Conservation (phyloP, 73 alveolate species). For the Blepharisma stoltei region DNA sequence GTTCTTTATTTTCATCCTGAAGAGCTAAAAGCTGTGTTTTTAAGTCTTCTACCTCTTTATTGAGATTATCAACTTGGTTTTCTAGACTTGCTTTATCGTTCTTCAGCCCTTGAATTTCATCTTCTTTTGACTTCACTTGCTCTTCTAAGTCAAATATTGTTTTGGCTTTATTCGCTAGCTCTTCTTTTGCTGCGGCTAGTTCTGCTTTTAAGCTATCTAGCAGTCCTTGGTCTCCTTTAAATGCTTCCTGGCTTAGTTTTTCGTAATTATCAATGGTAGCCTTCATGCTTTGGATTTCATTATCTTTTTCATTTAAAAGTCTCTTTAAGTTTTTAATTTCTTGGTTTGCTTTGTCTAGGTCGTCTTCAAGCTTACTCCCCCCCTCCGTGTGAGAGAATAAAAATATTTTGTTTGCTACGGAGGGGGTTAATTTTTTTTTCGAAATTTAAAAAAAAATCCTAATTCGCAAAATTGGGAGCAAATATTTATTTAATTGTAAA, state of each 20-base stretch:
- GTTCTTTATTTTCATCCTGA: background rate
- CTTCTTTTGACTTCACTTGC: background rate
- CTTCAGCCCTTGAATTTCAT: background rate
- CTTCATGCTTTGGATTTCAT: background rate
- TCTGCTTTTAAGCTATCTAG: too few species aligned
- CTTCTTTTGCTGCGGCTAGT: background rate
- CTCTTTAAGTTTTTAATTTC: constrained; percentile 14
- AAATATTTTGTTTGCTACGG: too few species aligned
- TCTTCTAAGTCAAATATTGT: background rate
- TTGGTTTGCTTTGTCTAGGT: background rate
- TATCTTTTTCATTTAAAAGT: background rate
- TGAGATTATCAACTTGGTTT: background rate
- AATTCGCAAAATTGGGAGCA: too few species aligned
- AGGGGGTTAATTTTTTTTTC: too few species aligned
- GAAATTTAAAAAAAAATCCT: too few species aligned
- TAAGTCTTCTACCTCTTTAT: background rate
- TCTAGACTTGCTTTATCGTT: background rate
- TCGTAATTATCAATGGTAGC: too few species aligned
- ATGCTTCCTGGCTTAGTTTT: too few species aligned
- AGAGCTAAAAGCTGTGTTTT: background rate
- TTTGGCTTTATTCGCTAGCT: background rate
- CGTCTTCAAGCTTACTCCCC: constrained; percentile 1
- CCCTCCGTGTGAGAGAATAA: too few species aligned
- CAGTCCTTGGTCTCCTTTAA: too few species aligned
- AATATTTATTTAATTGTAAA: too few species aligned